phyloP scores from a whole-genome alignment of 2,329 filamentous ascomycete genomes.

The Colletotrichum neosansevieriae region DNA sequence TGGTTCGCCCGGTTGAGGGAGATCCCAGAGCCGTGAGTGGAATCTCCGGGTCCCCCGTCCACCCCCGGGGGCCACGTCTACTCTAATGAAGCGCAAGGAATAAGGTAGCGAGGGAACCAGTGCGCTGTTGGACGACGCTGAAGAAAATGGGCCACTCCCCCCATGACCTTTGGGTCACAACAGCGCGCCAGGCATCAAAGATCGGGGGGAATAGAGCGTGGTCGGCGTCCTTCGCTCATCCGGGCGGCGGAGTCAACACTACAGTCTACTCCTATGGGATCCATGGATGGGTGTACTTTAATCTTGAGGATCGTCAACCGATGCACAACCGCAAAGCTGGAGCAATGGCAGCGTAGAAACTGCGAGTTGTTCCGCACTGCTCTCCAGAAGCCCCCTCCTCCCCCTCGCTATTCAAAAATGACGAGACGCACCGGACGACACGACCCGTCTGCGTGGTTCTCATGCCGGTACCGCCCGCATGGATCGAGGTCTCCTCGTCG shows the following conservation, averaged over 20 bases:
- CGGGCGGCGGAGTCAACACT: not conserved
- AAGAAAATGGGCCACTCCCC: not conserved
- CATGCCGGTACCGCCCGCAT: slow-evolving; percentile 12
- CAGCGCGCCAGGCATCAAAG: not conserved
- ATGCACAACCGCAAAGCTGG: not conserved
- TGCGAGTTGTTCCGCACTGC: slow-evolving; percentile 8
- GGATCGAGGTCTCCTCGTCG: not conserved
- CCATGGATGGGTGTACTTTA: too few relatives aligned
- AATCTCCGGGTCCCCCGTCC: too few relatives aligned
- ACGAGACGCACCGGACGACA: too few relatives aligned
- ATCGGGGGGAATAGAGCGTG: not conserved
- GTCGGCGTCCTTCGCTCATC: slow-evolving; percentile 11
- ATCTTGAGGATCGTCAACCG: not conserved
- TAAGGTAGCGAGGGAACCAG: too few relatives aligned
- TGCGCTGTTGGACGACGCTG: not conserved
- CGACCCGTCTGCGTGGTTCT: slow-evolving; percentile 22
- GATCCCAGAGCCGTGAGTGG: not conserved
- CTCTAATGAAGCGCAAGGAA: too few relatives aligned
- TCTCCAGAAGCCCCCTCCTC: not conserved
- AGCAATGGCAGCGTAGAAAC: not conserved
- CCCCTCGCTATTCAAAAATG: not conserved
- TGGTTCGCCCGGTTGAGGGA: slow-evolving; percentile 23
- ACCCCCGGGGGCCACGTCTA: too few relatives aligned
- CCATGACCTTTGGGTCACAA: not conserved
- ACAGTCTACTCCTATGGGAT: not conserved